Conservation (phyloP, 2,329 filamentous ascomycete species). For the Alternaria conjuncta region DNA sequence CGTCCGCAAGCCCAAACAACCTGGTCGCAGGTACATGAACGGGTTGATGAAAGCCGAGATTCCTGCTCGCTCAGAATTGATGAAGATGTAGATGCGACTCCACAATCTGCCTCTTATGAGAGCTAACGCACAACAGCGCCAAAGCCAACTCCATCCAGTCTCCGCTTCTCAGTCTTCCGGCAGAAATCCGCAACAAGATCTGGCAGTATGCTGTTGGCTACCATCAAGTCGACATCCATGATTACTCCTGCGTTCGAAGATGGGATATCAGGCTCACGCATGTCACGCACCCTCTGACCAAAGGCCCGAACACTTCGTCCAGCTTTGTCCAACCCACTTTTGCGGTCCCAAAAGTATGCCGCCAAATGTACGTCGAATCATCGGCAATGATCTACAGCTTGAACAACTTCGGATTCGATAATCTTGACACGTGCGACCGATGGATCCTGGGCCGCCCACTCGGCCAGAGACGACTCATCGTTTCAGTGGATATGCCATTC, state of each 20-base stretch:
- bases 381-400: constrained; percentile 12
- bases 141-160: constrained; percentile 14
- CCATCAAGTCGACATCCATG: constrained; percentile 1
- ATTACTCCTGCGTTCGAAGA: background rate
- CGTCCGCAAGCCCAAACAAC: background rate
- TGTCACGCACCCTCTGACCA: background rate
- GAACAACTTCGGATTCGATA: constrained; percentile 13
- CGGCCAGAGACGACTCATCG: constrained; percentile 12
- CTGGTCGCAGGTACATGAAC: background rate
- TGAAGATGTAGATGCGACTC: constrained; percentile 2
- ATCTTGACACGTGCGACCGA: background rate
- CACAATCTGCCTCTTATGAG: background rate
- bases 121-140: constrained; percentile 1
- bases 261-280: background rate
- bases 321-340: background rate
- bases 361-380: constrained; percentile 18
- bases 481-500: constrained; percentile 15
- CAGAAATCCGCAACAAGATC: constrained; percentile 21
- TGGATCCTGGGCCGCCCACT: constrained; percentile 15
- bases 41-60: constrained; percentile 5
- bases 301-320: background rate
- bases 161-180: constrained; percentile 19
- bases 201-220: constrained; percentile 15
- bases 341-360: constrained; percentile 10
- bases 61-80: background rate